phyloP scores from a whole-genome alignment of 2,329 filamentous ascomycete genomes.

The Clarireedia homoeocarpa region DNA sequence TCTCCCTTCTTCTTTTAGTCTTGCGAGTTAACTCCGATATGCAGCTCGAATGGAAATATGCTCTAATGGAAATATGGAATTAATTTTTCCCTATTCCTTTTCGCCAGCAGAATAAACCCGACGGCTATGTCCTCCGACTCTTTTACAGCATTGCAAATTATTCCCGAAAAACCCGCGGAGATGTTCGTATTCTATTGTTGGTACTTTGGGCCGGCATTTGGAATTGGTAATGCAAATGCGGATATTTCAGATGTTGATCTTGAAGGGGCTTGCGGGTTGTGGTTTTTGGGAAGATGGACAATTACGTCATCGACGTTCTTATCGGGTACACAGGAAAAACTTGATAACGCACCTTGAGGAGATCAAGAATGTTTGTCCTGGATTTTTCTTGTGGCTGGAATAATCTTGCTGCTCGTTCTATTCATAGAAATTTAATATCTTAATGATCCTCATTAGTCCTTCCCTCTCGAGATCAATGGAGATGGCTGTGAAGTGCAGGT shows the following conservation, averaged over 20 bases:
- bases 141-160: background rate
- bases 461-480: background rate
- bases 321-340: background rate
- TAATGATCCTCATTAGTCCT: too few relatives aligned
- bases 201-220: background rate
- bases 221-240: background rate
- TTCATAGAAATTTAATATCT: too few relatives aligned
- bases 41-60: background rate
- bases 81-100: too few relatives aligned
- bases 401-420: too few relatives aligned
- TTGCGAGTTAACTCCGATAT: background rate
- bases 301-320: background rate
- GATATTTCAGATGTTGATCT: background rate
- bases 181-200: slow-evolving; percentile 4
- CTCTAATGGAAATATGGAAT: background rate
- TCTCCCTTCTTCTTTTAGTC: background rate
- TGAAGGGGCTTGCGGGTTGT: background rate
- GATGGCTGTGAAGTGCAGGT: background rate
- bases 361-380: too few relatives aligned
- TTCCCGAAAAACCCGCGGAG: background rate
- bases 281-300: background rate
- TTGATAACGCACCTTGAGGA: background rate
- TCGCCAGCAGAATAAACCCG: too few relatives aligned
- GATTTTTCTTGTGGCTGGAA: too few relatives aligned
- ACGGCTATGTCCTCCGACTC: background rate